These are phyloP conservation scores for Diaporthe citriasiana DNA, from an alignment of 2,329 filamentous ascomycete species.

Conservation along the genomic window DNA sequence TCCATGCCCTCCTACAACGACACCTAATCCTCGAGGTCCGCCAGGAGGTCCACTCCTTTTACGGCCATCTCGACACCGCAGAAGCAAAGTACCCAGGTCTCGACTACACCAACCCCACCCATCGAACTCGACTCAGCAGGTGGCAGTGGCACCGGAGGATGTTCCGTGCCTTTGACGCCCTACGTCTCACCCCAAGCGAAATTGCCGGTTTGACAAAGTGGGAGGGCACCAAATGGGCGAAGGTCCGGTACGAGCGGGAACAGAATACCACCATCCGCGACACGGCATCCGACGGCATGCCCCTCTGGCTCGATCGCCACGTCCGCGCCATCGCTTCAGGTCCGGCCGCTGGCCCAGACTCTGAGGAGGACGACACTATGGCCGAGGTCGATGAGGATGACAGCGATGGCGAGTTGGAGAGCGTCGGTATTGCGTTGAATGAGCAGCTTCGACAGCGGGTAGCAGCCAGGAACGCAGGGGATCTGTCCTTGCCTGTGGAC, in stretches of 20 bases:
- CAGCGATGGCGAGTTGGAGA: slow-evolving; percentile 68
- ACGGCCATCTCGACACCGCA: slow-evolving; percentile 82
- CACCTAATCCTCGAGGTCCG: slow-evolving; percentile 83
- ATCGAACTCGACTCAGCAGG: slow-evolving; percentile 82
- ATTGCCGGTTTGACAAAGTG: slow-evolving; percentile 82
- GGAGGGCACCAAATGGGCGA: slow-evolving; percentile 88
- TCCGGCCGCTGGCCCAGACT: slow-evolving; percentile 30
- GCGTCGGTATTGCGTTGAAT: slow-evolving; percentile 74
- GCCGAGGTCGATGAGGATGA: slow-evolving; percentile 57
- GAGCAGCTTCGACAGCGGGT: slow-evolving; percentile 75
- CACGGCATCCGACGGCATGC: slow-evolving; percentile 78
- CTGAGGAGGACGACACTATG: slow-evolving; percentile 17
- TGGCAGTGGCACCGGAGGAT: slow-evolving; percentile 83
- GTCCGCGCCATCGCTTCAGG: slow-evolving; percentile 46
- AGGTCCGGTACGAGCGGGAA: slow-evolving; percentile 83
- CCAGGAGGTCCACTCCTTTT: slow-evolving; percentile 83
- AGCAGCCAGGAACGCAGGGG: slow-evolving; percentile 73
- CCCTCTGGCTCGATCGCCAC: slow-evolving; percentile 69
- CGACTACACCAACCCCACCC: slow-evolving; percentile 80
- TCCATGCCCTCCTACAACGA: slow-evolving; percentile 77
- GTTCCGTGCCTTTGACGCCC: slow-evolving; percentile 80
- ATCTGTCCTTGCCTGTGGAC: slow-evolving; percentile 71
- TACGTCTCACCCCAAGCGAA: slow-evolving; percentile 77
- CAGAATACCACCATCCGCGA: slow-evolving; percentile 79
- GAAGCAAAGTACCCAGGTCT: slow-evolving; percentile 87